A percentile compares a stretch with the other conserved stretches of the same genome.
Conservation (phyloP, 768 basidiomycete species). For the Trichaptum fuscoviolaceum region DNA sequence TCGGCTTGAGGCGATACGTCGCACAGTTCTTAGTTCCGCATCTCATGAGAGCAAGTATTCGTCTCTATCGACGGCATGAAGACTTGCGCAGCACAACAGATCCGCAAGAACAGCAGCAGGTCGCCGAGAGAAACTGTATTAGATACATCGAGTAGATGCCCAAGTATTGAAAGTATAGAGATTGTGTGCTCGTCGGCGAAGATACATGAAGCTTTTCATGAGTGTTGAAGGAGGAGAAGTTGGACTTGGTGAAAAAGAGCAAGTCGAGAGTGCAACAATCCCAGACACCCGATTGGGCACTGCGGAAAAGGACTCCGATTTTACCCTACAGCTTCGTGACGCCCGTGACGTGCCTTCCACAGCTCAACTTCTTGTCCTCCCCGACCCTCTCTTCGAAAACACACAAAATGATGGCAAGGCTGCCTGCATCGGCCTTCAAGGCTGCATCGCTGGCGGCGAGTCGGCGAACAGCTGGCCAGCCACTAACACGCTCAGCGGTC, state of each 20-base stretch:
- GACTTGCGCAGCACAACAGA: background rate
- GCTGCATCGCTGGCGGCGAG: conserved; percentile 42
- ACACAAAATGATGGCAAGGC: conserved; percentile 75
- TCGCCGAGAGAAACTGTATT: background rate
- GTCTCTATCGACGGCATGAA: too few relatives aligned
- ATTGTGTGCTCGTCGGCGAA: background rate
- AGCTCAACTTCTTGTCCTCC: conserved; percentile 1
- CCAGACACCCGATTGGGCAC: background rate
- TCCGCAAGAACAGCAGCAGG: background rate
- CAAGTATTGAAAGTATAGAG: background rate
- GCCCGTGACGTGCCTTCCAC: background rate
- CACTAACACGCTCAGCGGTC: conserved; percentile 42
- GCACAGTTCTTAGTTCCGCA: background rate
- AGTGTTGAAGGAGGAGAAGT: background rate
- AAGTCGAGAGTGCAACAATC: background rate
- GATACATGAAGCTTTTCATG: conserved; percentile 1
- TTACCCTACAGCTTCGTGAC: background rate
- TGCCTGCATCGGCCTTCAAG: conserved; percentile 68
- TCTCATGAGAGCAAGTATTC: background rate
- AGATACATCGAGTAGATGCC: background rate
- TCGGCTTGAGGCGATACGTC: background rate
- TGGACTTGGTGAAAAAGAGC: background rate
- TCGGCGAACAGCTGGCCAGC: conserved; percentile 36
- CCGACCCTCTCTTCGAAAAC: background rate
- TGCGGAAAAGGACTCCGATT: background rate